Percentiles rank a stretch among this genome's conserved stretches.
Evolutionary conservation across 2,329 filamentous ascomycete species (phyloP).

Genomic region (Sporothrix brasiliensis): DNA sequence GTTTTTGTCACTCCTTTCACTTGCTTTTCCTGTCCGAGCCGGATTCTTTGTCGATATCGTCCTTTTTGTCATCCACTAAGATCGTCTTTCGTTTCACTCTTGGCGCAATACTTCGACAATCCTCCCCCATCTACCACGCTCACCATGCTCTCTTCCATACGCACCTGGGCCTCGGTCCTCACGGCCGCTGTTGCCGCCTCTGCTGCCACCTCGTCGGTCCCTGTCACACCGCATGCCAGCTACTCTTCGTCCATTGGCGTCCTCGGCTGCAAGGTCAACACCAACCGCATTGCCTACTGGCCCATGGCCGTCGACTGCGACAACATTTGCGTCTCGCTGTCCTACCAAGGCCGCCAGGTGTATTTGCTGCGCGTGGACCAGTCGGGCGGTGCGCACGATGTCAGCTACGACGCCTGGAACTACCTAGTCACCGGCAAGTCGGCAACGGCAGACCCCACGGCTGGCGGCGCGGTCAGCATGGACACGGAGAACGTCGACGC

Average conservation of each 20-base stretch:
- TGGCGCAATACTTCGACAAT: not conserved
- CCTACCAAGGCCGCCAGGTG: constrained; percentile 52
- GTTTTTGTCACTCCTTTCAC: not conserved
- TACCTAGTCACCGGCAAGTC: constrained; percentile 52
- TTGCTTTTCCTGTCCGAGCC: too few relatives aligned
- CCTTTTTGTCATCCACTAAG: not conserved
- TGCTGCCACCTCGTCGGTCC: constrained; percentile 37
- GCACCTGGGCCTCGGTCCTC: constrained; percentile 15
- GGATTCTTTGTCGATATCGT: not conserved
- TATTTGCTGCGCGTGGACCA: constrained; percentile 61
- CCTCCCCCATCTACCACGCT: not conserved
- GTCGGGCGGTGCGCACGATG: constrained; percentile 59
- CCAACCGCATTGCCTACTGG: constrained; percentile 63
- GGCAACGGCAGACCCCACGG: constrained; percentile 50
- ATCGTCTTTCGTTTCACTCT: not conserved
- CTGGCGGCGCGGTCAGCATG: constrained; percentile 55
- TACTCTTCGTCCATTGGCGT: constrained; percentile 61
- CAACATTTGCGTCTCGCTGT: constrained; percentile 59
- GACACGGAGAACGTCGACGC: constrained; percentile 50
- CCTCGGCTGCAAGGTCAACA: constrained; percentile 62
- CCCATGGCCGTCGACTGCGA: constrained; percentile 54
- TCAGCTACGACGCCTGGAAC: constrained; percentile 64
- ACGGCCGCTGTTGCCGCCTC: not conserved
- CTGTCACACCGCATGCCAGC: constrained; percentile 57
- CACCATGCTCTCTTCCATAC: constrained; percentile 22